Conservation (phyloP, 192 early-diverging fungal species). For the Backusella macrospora region DNA sequence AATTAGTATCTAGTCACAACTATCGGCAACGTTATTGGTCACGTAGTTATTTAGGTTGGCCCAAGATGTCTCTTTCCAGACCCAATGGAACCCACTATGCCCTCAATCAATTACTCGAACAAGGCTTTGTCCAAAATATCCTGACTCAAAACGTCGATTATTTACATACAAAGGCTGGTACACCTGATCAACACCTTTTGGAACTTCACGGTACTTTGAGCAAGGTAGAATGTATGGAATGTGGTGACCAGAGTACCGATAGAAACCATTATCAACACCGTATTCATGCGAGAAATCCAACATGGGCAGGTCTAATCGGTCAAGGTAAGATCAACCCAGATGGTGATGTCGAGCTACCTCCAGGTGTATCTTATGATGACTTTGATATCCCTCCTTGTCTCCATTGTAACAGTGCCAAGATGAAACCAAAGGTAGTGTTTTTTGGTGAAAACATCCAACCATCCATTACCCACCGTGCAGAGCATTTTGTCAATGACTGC, state of each 20-base stretch:
- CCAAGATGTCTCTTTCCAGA: constrained; percentile 61
- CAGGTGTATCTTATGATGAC: constrained; percentile 54
- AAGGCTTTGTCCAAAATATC: constrained; percentile 54
- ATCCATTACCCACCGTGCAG: constrained; percentile 55
- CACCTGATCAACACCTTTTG: constrained; percentile 50
- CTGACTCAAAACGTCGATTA: constrained; percentile 96
- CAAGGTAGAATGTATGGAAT: constrained; percentile 73
- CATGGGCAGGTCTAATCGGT: constrained; percentile 38
- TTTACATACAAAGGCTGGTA: constrained; percentile 68
- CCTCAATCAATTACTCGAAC: constrained; percentile 53
- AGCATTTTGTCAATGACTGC: constrained; percentile 60
- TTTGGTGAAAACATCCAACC: constrained; percentile 85
- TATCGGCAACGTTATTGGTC: constrained; percentile 91
- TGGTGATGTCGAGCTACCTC: constrained; percentile 77
- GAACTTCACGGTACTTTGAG: constrained; percentile 88
- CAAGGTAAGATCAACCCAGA: constrained; percentile 67
- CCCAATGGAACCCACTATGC: constrained; percentile 78
- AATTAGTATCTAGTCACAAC: constrained; percentile 58
- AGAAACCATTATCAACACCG: constrained; percentile 66
- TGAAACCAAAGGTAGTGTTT: constrained; percentile 83
- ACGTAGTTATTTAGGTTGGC: constrained; percentile 83
- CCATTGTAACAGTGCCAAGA: constrained; percentile 61
- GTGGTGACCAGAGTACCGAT: constrained; percentile 50
- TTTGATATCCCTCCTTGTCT: constrained; percentile 78
- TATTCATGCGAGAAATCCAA: constrained; percentile 72